Conservation (phyloP, 768 basidiomycete genomes). For the Lactarius quietus region DNA sequence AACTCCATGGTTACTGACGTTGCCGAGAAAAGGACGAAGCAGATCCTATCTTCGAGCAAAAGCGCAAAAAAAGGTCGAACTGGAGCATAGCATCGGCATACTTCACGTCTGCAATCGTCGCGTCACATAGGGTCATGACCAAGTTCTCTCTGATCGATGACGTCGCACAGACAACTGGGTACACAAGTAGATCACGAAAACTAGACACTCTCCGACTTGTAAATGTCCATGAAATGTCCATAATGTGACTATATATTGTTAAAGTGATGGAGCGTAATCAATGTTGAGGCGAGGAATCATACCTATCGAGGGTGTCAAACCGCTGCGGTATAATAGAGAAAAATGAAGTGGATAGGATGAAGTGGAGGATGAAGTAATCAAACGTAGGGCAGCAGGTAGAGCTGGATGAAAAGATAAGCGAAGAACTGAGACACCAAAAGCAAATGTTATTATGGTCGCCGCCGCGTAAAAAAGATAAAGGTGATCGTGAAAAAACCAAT, state of each 20-base stretch:
- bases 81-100: background rate
- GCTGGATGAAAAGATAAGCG: background rate
- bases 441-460: background rate
- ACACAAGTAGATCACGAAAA: background rate
- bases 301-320: slow-evolving; percentile 2
- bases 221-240: background rate
- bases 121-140: too few relatives aligned
- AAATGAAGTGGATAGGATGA: background rate
- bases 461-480: background rate
- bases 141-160: background rate
- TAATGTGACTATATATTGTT: background rate
- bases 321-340: background rate
- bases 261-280: background rate
- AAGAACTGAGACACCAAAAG: background rate
- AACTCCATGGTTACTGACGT: slow-evolving; percentile 16
- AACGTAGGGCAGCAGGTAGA: background rate
- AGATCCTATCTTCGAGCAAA: slow-evolving; percentile 37
- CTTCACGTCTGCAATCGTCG: too few relatives aligned
- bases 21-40: slow-evolving; percentile 37
- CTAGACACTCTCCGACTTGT: background rate
- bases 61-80: background rate
- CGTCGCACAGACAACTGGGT: background rate
- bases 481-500: background rate
- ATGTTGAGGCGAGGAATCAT: slow-evolving; percentile 1
- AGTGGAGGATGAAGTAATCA: background rate